Percentiles rank a stretch among this genome's conserved stretches.
Evolutionary conservation across 306 rosid species (phyloP).

Genomic region (Trifolium fragiferum): DNA sequence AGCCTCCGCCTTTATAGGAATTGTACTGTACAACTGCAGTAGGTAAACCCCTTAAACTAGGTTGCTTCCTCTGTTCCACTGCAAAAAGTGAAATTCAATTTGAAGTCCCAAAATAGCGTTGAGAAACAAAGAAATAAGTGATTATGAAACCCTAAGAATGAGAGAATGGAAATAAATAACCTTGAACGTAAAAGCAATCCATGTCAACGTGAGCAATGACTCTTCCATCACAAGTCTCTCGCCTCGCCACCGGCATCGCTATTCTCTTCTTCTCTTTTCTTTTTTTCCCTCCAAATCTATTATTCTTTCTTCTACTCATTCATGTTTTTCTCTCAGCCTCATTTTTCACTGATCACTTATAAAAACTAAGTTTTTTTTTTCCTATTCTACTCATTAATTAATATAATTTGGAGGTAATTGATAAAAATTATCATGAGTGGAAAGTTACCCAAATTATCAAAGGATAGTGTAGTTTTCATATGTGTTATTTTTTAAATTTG

Average conservation of each 20-base stretch:
- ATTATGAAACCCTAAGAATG: slow-evolving; percentile 12
- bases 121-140: background rate
- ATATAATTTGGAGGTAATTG: no score
- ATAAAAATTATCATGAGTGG: no score
- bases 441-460: no score
- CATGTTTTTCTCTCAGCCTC: background rate
- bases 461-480: no score
- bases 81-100: slow-evolving; percentile 5
- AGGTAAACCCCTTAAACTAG: slow-evolving; percentile 78
- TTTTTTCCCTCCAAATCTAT: background rate
- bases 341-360: no score
- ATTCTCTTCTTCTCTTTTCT: background rate
- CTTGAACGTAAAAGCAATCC: slow-evolving; percentile 99
- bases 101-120: background rate
- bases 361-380: no score
- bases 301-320: background rate
- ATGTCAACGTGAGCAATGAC: slow-evolving; percentile 84
- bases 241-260: slow-evolving; percentile 82
- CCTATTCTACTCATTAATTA: no score
- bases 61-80: slow-evolving; percentile 95
- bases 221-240: slow-evolving; percentile 77
- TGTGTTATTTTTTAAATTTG: no score
- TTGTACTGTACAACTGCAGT: slow-evolving; percentile 92
- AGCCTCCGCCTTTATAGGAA: slow-evolving; percentile 86
- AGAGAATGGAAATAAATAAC: slow-evolving; percentile 32